These are phyloP conservation scores for Fonsecaea multimorphosa DNA, from an alignment of 2,329 filamentous ascomycete species.

Conservation along the genomic window DNA sequence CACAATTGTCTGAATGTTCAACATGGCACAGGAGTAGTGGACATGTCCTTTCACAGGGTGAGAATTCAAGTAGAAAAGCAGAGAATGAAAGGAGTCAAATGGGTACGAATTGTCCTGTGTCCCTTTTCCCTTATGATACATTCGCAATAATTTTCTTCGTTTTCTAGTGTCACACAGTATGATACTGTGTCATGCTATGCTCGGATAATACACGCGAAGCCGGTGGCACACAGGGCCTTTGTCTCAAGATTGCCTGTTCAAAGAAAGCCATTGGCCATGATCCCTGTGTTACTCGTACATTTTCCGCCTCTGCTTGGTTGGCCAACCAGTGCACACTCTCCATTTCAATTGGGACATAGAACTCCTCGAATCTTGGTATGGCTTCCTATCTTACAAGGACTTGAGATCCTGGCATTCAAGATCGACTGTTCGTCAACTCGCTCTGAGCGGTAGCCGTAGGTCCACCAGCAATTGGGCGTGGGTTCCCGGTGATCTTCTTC, in stretches of 20 bases:
- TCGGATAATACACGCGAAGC: background rate
- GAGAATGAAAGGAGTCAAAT: background rate
- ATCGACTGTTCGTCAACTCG: slow-evolving; percentile 25
- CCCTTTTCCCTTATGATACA: background rate
- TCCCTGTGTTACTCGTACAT: background rate
- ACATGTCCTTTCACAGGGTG: background rate
- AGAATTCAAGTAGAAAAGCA: background rate
- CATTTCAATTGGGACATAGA: too few relatives aligned
- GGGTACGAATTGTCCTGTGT: background rate
- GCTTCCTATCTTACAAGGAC: background rate
- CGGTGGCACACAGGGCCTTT: background rate
- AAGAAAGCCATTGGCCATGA: background rate
- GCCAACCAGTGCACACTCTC: background rate
- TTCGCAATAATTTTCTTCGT: background rate
- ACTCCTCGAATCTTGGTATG: too few relatives aligned
- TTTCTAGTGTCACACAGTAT: background rate
- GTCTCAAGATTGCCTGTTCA: background rate
- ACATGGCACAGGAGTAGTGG: background rate
- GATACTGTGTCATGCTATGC: background rate
- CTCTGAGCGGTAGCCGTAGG: slow-evolving; percentile 50
- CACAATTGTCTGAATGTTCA: background rate
- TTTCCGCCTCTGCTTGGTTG: background rate
- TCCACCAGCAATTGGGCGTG: slow-evolving; percentile 43
- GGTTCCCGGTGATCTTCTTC: slow-evolving; percentile 48
- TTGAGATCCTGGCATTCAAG: background rate